A percentile compares a stretch with the other conserved stretches of the same genome.
phyloP scores from a whole-genome alignment of 371 early-diverging fungal species.

The Fennellomyces sp. region DNA sequence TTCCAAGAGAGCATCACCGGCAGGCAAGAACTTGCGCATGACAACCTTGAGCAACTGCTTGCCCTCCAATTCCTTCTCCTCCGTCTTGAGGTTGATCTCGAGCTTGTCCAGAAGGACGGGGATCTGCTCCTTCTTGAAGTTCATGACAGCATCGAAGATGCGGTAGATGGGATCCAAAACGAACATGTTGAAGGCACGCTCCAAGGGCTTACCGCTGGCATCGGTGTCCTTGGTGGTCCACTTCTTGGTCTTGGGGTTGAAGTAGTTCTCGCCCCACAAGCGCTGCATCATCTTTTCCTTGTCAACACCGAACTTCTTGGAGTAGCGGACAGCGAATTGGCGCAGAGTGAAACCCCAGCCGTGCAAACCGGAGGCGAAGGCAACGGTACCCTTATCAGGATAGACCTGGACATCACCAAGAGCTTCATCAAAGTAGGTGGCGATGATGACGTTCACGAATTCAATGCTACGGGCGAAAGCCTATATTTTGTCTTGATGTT shows the following conservation, averaged over 20 bases:
- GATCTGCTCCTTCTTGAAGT: conserved; percentile 89
- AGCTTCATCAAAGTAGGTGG: conserved; percentile 87
- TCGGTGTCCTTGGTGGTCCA: conserved; percentile 81
- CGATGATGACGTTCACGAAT: conserved; percentile 93
- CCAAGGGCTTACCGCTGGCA: conserved; percentile 79
- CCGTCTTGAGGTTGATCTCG: conserved; percentile 77
- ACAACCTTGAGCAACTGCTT: conserved; percentile 94
- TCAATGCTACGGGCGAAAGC: conserved; percentile 91
- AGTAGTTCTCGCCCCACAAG: conserved; percentile 97
- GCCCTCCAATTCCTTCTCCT: conserved; percentile 88
- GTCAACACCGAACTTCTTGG: conserved; percentile 96
- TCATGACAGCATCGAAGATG: conserved; percentile 94
- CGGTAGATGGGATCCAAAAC: conserved; percentile 98
- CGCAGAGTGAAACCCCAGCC: conserved; percentile 99
- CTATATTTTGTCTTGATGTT: conserved; percentile 20
- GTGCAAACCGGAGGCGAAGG: conserved; percentile 99
- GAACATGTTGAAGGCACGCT: conserved; percentile 97
- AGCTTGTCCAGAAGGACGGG: conserved; percentile 84
- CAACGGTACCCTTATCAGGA: conserved; percentile 95
- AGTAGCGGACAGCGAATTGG: conserved; percentile 95
- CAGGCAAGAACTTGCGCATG: conserved; percentile 99
- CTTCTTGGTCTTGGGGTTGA: conserved; percentile 95
- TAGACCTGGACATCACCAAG: conserved; percentile 91
- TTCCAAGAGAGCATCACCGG: conserved; percentile 97
- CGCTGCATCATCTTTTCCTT: conserved; percentile 91